Base-by-base conservation (phyloP, 2,329 filamentous ascomycete genomes). In the Capronia americana region DNA sequence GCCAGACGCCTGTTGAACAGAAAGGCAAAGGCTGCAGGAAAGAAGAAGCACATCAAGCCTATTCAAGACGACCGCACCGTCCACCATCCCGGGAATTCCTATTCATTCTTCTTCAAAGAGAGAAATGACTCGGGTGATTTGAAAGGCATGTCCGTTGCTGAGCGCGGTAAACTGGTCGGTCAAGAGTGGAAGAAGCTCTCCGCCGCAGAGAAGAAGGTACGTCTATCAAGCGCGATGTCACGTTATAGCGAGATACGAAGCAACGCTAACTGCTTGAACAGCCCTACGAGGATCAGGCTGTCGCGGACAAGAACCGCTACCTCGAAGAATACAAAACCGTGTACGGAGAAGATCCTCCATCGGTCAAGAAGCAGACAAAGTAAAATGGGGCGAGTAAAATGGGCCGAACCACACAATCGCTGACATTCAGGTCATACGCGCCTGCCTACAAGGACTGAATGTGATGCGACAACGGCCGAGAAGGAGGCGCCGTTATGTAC, bases 51-150 rank as follows among this genome's bases (percentile, higher is more conserved):
- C 23, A 66, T 69, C 28, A 28, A 46, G 1, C 56, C 58, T 6
- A 81, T 90, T 61, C 67, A 77, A 4, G 88, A 91, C 73, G 81
- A 86, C 11, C 83, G 88, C 57, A 72, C 75, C 14, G 80, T 85
- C 57, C 87, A 84, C 74, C 67, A 67, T 1, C 77, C 81, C 3
- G 1, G 6, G 0, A 72, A n/a, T 3, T 14, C 82, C 0, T 87
- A 77, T 68, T 26, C 78, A 0, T 63, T 73, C 4, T 90, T 85
- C 76, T 38, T 67, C 50, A 71, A 62, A 28, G 84, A 86, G 12
- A 80, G 85, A 61, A 66, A 72, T 4, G 69, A 67, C 1, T 81
- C 78, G 54, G 83, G 82, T 23, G 87, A 88, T 59, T 80, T 86
- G 63, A 81, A 80, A 64, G 77, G 81, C 55, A 80, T 87, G 64